Percentiles rank a stretch among this genome's conserved stretches.
phyloP scores from a whole-genome alignment of 2,329 filamentous ascomycete genomes.

The Penicillium digitatum region DNA sequence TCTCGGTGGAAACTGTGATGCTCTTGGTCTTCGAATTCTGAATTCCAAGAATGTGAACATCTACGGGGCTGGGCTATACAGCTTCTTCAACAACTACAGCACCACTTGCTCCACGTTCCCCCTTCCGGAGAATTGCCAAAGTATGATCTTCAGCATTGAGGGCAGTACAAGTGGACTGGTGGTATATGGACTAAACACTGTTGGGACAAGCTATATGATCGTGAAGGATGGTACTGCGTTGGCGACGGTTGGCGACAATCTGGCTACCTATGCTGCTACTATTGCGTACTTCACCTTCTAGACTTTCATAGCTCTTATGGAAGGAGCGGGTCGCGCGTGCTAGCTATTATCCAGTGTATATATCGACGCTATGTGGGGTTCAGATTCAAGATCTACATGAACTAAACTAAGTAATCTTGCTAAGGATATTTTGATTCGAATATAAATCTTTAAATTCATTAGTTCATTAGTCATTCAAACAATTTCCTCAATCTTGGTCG shows the following conservation, averaged over 20 bases:
- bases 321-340: background rate
- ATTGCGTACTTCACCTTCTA: constrained; percentile 41
- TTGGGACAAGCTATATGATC: constrained; percentile 47
- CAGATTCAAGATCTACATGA: background rate
- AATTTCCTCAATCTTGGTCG: background rate
- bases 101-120: constrained; percentile 42
- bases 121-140: constrained; percentile 46
- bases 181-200: constrained; percentile 50
- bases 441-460: no score
- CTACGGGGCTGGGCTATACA: constrained; percentile 54
- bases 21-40: constrained; percentile 50
- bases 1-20: constrained; percentile 35
- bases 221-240: constrained; percentile 43
- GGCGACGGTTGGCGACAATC: constrained; percentile 47
- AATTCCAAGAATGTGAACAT: constrained; percentile 43
- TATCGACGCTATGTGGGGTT: background rate
- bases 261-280: constrained; percentile 44
- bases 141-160: constrained; percentile 48
- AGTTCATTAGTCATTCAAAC: background rate
- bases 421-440: no score
- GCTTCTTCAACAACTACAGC: constrained; percentile 54
- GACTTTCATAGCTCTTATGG: background rate
- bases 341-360: background rate
- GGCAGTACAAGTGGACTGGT: constrained; percentile 29
- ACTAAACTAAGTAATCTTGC: no score